Conservation (phyloP, 2,329 filamentous ascomycete genomes). For the Biscogniauxia sp. region DNA sequence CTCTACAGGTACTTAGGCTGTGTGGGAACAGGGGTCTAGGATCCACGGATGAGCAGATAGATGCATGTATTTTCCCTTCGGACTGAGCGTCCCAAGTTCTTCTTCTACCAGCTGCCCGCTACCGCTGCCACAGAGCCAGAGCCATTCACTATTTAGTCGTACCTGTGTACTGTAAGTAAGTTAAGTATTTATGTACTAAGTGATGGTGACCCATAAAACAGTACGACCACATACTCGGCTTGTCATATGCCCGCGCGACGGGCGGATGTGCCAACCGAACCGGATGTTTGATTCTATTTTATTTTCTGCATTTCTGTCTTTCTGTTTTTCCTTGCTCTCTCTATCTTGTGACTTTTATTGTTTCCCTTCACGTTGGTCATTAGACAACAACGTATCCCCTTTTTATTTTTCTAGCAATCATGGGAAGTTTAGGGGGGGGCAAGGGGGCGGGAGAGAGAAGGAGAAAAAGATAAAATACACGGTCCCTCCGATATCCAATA, state of each 20-base stretch:
- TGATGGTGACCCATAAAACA: conserved; percentile 1
- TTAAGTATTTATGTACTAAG: no score
- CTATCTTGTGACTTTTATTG: no score
- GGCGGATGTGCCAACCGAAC: conserved; percentile 22
- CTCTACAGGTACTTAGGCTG: conserved; percentile 16
- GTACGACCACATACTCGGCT: not conserved
- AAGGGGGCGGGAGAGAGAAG: no score
- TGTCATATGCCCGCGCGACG: conserved; percentile 1
- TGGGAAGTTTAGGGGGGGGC: no score
- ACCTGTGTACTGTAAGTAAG: no score
- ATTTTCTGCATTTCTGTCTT: not conserved
- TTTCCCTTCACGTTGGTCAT: no score
- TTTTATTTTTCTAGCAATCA: no score
- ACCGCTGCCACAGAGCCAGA: not conserved
- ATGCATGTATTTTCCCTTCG: conserved; percentile 26
- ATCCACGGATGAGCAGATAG: conserved; percentile 22
- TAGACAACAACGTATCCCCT: no score
- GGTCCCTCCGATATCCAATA: no score
- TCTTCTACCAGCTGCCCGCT: conserved; percentile 3
- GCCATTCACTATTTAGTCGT: no score
- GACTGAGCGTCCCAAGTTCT: conserved; percentile 12
- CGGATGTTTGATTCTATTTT: conserved; percentile 7
- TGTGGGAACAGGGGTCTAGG: conserved; percentile 20
- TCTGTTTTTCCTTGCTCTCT: not conserved
- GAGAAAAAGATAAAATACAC: no score